These are phyloP conservation scores for Populus trichocarpa DNA, from an alignment of 441 rosid genomes.

Conservation along the genomic window DNA sequence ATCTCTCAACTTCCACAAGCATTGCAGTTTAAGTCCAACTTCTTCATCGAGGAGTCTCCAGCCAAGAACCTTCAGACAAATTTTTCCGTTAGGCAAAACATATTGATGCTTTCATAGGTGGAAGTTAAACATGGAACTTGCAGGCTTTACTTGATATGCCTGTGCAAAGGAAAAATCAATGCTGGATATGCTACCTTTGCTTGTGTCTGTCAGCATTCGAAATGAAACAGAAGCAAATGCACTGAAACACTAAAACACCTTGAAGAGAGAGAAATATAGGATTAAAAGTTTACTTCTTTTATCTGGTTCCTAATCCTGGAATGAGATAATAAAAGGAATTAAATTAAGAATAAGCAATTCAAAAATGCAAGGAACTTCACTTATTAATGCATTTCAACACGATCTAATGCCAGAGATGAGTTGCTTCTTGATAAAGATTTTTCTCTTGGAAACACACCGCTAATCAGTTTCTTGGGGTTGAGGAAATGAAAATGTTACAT, in stretches of 20 bases:
- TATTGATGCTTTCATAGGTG: background rate
- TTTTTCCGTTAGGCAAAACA: background rate
- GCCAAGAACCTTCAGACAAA: conserved; percentile 56
- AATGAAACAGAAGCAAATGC: background rate
- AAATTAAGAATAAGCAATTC: background rate
- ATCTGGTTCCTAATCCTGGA: background rate
- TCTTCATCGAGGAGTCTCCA: conserved; percentile 84
- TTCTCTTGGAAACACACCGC: background rate
- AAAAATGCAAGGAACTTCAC: background rate
- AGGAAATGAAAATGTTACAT: background rate
- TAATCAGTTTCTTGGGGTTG: background rate
- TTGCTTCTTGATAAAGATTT: background rate
- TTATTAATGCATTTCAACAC: background rate
- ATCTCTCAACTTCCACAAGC: conserved; percentile 85
- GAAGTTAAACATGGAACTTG: background rate
- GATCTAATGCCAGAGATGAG: background rate
- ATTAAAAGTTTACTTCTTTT: background rate
- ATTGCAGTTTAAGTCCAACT: conserved; percentile 63
- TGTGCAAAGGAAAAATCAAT: background rate
- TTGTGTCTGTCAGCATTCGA: background rate
- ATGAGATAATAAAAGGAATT: background rate
- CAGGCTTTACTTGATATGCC: background rate
- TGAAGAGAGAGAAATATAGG: background rate
- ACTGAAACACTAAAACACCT: background rate
- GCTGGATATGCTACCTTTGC: background rate